Base-by-base conservation (phyloP, 2,329 filamentous ascomycete genomes). In the Fusarium tupiense region DNA sequence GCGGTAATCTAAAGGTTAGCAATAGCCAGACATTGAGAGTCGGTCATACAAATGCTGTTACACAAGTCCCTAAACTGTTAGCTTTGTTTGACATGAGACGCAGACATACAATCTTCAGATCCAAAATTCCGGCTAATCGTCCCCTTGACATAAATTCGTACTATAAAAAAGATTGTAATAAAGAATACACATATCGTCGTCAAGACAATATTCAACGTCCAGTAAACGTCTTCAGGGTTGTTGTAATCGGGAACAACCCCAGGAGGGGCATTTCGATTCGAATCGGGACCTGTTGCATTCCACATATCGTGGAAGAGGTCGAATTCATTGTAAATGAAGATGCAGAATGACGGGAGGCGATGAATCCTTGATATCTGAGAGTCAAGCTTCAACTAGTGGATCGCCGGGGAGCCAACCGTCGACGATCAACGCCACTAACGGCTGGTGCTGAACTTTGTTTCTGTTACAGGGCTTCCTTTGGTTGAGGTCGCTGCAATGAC, bases 251-350 rank as follows among this genome's bases (percentile, higher is more conserved):
- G 69, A 35, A 73, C 62, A 33, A 64, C 74, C 46, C 74, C 74
- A 8, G 69, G 64, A 26, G 74, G 74, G 37, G 72, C 63, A 52
- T 72, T 72, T 54, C 74, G 72, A 61, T 76, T 76, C 37, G 74
- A 73, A 33, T 76, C 74, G 54, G 74, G 74, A 38, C 74, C 74
- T 69, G 74, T 76, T 58, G 72, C 67, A 62, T 76, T 76, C 72
- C 72, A 76, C 74, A 76, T 76, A 35, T 71, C 69, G 40, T 64
- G 53, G 54, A 47, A 46, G 38, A 46, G 44, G 53, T 24, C 47
- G 53, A 26, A 22, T 24, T 49, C 67, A 71, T 71, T 43, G 41
- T 37, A 24, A 35, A 44, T 54, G 60, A 7, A 43, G 65, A 53
- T 60, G 58, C 6, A 43, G 17, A 16, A 47, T 31, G 16, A 31